Evolutionary conservation across 495 filamentous ascomycete species (phyloP).

Genomic region (Penicillium egyptiacum): DNA sequence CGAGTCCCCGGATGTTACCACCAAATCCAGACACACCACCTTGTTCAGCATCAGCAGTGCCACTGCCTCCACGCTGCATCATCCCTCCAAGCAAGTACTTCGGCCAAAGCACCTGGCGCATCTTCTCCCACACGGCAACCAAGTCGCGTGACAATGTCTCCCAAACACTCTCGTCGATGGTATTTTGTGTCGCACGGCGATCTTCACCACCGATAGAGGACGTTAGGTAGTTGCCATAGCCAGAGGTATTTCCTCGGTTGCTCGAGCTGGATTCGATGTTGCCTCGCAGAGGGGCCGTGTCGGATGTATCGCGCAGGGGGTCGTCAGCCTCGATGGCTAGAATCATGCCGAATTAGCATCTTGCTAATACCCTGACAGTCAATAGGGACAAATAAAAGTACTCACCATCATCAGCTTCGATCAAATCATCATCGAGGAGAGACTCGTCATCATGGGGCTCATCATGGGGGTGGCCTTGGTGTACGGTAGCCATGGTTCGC

Average conservation of each 20-base stretch:
- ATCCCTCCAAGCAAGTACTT: constrained; percentile 84
- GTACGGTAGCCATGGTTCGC: constrained; percentile 47
- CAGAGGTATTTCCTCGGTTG: constrained; percentile 45
- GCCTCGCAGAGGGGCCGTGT: constrained; percentile 75
- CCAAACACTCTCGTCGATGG: constrained; percentile 97
- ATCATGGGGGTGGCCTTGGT: constrained; percentile 38
- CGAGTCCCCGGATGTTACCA: constrained; percentile 61
- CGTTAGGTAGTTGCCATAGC: constrained; percentile 67
- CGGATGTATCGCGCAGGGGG: constrained; percentile 67
- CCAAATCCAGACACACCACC: constrained; percentile 62
- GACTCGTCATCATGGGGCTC: constrained; percentile 56
- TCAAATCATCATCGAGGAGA: constrained; percentile 82
- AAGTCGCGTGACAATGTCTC: constrained; percentile 89
- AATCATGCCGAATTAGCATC: constrained; percentile 18
- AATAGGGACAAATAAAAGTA: not conserved
- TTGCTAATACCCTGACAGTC: not conserved
- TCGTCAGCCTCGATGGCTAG: constrained; percentile 88
- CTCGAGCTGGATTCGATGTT: constrained; percentile 63
- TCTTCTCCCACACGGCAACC: constrained; percentile 92
- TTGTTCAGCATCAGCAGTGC: constrained; percentile 66
- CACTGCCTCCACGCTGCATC: constrained; percentile 63
- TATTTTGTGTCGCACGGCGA: constrained; percentile 86
- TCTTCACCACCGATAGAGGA: constrained; percentile 91
- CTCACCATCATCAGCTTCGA: constrained; percentile 93
- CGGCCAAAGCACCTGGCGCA: constrained; percentile 96